These are phyloP conservation scores for Colletotrichum coccodes DNA, from an alignment of 2,329 filamentous ascomycete genomes.

Conservation along the genomic window DNA sequence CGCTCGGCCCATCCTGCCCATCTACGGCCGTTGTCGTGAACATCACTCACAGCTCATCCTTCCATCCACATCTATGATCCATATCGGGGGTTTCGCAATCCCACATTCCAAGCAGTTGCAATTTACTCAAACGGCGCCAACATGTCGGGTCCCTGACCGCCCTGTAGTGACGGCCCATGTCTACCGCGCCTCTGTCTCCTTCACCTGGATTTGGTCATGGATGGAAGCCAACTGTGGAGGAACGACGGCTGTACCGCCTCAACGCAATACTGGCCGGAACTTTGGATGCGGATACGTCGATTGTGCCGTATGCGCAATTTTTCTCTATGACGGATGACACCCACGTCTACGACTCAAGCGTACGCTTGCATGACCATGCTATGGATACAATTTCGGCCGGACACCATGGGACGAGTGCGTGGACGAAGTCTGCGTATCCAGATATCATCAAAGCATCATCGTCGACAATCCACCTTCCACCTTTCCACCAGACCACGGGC, in stretches of 20 bases:
- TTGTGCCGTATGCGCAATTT: not conserved
- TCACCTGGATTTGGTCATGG: not conserved
- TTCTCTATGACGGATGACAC: not conserved
- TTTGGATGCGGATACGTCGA: constrained; percentile 4
- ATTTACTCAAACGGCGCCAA: constrained; percentile 9
- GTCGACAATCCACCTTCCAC: constrained; percentile 2
- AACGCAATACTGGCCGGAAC: not conserved
- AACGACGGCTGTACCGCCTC: not conserved
- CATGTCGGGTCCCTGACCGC: not conserved
- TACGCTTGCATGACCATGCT: constrained; percentile 8
- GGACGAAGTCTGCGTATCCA: constrained; percentile 5
- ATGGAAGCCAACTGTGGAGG: constrained; percentile 4
- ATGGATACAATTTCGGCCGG: constrained; percentile 2
- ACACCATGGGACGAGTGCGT: constrained; percentile 7
- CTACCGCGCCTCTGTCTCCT: not conserved
- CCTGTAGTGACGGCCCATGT: not conserved
- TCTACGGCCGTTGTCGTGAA: constrained; percentile 4
- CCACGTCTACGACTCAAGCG: constrained; percentile 16
- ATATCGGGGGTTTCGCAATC: constrained; percentile 27
- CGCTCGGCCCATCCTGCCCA: constrained; percentile 8
- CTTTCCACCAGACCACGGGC: not conserved
- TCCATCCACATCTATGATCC: constrained; percentile 15
- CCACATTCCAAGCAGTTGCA: constrained; percentile 22
- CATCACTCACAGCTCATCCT: constrained; percentile 1
- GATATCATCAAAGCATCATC: constrained; percentile 14